Evolutionary conservation across 306 rosid genomes (phyloP).

Genomic region (Biancaea sappan): DNA sequence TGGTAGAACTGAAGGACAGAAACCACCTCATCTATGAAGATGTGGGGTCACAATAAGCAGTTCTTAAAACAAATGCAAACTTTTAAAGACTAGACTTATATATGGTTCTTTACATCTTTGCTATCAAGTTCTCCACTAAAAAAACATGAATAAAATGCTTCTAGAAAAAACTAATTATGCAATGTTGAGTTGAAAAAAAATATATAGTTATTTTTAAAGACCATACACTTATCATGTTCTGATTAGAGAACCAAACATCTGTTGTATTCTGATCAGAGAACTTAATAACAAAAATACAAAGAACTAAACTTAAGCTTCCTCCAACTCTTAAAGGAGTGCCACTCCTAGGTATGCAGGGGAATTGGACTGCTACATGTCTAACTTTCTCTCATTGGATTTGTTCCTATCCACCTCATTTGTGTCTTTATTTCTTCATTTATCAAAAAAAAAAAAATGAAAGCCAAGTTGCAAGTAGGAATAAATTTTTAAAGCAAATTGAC

Average conservation of each 20-base stretch:
- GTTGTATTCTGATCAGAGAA: no score
- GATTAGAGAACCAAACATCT: no score
- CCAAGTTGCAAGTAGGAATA: conserved; percentile 5
- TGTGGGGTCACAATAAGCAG: conserved; percentile 1
- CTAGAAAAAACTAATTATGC: no score
- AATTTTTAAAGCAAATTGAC: conserved; percentile 5
- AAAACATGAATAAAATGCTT: no score
- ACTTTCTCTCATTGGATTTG: background rate
- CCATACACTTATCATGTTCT: no score
- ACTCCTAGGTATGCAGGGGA: background rate
- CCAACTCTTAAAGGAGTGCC: background rate
- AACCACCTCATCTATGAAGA: conserved; percentile 14
- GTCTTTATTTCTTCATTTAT: background rate
- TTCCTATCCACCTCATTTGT: background rate
- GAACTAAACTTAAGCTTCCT: no score
- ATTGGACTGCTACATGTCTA: background rate
- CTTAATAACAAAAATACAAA: no score
- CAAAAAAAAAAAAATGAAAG: background rate
- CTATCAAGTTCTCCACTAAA: no score
- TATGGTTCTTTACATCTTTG: no score
- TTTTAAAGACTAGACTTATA: no score
- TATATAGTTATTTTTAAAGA: no score
- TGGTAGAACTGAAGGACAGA: background rate
- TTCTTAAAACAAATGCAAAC: background rate
- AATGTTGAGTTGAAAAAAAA: no score